Evolutionary conservation across 176 grass and related monocot genomes (phyloP).

Genomic region (Eleusine indica): DNA sequence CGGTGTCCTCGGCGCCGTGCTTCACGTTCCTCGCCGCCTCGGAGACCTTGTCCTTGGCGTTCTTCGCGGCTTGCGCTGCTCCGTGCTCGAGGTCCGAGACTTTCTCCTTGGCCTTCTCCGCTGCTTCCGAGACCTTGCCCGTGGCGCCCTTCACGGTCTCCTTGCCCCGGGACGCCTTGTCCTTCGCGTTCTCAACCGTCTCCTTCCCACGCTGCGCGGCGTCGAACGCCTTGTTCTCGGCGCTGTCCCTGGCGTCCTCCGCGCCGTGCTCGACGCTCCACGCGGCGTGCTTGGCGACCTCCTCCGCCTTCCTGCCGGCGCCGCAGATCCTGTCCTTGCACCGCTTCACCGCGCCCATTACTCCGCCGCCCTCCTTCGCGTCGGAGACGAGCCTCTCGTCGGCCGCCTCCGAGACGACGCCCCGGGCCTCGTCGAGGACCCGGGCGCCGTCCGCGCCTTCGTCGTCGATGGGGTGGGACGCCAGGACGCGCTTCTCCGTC

Average conservation of each 20-base stretch:
- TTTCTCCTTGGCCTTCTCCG: slow-evolving; percentile 35
- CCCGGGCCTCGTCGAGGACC: slow-evolving; percentile 1
- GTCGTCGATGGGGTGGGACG: slow-evolving; percentile 10
- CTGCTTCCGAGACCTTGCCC: slow-evolving; percentile 38
- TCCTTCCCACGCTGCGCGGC: slow-evolving; percentile 26
- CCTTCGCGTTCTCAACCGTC: not conserved
- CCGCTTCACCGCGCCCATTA: slow-evolving; percentile 46
- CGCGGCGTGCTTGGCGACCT: slow-evolving; percentile 37
- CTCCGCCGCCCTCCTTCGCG: slow-evolving; percentile 46
- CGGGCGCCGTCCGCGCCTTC: slow-evolving; percentile 37
- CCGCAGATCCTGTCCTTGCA: slow-evolving; percentile 60
- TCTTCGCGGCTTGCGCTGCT: not conserved
- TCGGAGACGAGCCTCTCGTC: slow-evolving; percentile 46
- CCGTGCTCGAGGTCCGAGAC: not conserved
- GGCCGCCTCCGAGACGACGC: slow-evolving; percentile 1
- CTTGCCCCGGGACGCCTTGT: slow-evolving; percentile 20
- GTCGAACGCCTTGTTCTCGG: slow-evolving; percentile 33
- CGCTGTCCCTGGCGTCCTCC: slow-evolving; percentile 33
- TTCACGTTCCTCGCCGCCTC: slow-evolving; percentile 1
- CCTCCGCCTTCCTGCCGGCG: slow-evolving; percentile 26
- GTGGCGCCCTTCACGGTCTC: not conserved
- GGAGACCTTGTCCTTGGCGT: not conserved
- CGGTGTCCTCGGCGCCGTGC: slow-evolving; percentile 18
- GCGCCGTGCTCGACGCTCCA: slow-evolving; percentile 20
- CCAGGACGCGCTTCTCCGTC: slow-evolving; percentile 28